Conservation (phyloP, 495 filamentous ascomycete genomes). For the Tuber aestivum region DNA sequence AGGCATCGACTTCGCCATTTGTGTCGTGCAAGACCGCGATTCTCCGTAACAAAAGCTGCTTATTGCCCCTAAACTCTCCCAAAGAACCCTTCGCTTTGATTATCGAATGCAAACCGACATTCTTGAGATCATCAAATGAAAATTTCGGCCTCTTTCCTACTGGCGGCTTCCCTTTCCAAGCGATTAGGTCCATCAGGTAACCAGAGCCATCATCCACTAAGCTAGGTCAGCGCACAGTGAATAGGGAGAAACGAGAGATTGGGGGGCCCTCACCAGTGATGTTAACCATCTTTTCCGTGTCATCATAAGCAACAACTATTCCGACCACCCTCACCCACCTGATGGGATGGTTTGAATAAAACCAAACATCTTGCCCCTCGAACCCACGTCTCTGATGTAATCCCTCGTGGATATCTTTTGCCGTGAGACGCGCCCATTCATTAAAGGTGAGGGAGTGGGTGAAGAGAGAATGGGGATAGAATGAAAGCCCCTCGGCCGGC, state of each 20-base stretch:
- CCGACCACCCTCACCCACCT: constrained; percentile 76
- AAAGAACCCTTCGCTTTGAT: constrained; percentile 75
- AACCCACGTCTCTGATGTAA: constrained; percentile 58
- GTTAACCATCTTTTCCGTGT: constrained; percentile 45
- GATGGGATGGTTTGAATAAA: constrained; percentile 87
- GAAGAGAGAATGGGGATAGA: constrained; percentile 85
- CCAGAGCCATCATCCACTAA: constrained; percentile 81
- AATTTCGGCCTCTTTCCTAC: constrained; percentile 1
- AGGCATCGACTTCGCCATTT: constrained; percentile 71
- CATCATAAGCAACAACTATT: constrained; percentile 68
- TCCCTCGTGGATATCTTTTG: constrained; percentile 57
- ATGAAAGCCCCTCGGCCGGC: constrained; percentile 41
- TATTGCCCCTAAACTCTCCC: constrained; percentile 54
- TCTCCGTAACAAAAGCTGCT: constrained; percentile 61
- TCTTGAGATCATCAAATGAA: constrained; percentile 45
- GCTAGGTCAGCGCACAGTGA: neutral
- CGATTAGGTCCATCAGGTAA: constrained; percentile 56
- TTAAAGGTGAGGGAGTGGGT: constrained; percentile 73
- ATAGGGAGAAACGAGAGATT: neutral
- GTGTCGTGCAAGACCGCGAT: constrained; percentile 56
- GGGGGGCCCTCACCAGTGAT: constrained; percentile 16
- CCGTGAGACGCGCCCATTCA: constrained; percentile 73
- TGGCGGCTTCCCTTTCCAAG: constrained; percentile 18
- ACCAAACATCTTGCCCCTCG: constrained; percentile 55
- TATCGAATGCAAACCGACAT: constrained; percentile 60